phyloP scores from a whole-genome alignment of 164 flowering plant species.

The Malania oleifera region DNA sequence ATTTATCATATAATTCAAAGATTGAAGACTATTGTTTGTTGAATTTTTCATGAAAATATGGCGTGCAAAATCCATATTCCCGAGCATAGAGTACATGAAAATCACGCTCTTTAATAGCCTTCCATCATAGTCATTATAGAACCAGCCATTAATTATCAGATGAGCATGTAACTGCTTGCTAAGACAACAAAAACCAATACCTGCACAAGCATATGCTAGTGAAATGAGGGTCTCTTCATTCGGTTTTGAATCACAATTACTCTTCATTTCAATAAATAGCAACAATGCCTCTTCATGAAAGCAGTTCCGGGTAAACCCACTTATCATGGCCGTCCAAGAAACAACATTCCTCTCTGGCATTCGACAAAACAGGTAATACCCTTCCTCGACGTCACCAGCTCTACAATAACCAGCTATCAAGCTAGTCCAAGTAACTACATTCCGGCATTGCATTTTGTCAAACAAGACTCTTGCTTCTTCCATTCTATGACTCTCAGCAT shows the following conservation, averaged over 20 bases:
- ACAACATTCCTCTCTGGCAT: constrained; percentile 58
- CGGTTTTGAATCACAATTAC: constrained; percentile 21
- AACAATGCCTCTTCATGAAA: constrained; percentile 37
- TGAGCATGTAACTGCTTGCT: constrained; percentile 57
- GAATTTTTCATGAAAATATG: constrained; percentile 23
- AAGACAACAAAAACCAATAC: constrained; percentile 30
- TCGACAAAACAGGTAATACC: constrained; percentile 33
- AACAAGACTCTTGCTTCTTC: constrained; percentile 45
- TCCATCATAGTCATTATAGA: constrained; percentile 32
- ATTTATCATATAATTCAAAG: constrained; percentile 41
- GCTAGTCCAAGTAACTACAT: constrained; percentile 65
- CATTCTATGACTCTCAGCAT: constrained; percentile 34
- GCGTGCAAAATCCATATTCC: constrained; percentile 39
- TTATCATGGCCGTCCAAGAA: constrained; percentile 75
- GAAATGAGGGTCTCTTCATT: constrained; percentile 50
- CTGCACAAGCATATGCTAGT: constrained; percentile 53
- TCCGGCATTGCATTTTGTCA: constrained; percentile 34
- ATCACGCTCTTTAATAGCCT: constrained; percentile 39
- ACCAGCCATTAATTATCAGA: constrained; percentile 32
- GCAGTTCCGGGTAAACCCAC: constrained; percentile 62
- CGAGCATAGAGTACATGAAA: constrained; percentile 46
- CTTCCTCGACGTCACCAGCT: constrained; percentile 43
- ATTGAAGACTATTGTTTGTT: constrained; percentile 16
- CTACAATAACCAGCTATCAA: constrained; percentile 57
- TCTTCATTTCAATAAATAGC: constrained; percentile 36